These are phyloP conservation scores for Aureobasidium sp. DNA, from an alignment of 2,329 filamentous ascomycete genomes.

Conservation along the genomic window DNA sequence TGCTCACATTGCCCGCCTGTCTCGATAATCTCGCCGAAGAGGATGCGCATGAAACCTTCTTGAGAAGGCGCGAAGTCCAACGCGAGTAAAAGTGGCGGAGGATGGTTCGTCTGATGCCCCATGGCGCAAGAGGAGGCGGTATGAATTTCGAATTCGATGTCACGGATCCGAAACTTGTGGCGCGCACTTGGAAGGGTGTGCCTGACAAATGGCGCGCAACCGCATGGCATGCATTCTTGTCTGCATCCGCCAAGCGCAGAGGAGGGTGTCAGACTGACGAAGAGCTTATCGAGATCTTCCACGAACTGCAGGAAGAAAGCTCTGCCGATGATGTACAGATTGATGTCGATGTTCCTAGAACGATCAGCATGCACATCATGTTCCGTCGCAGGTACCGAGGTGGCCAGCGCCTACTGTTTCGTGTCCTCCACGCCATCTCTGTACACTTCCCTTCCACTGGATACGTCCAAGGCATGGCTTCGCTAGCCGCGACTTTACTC, in stretches of 20 bases:
- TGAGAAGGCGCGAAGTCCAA: constrained; percentile 50
- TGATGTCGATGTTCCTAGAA: constrained; percentile 90
- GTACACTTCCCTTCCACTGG: constrained; percentile 86
- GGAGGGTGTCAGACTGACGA: constrained; percentile 55
- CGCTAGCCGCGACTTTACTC: constrained; percentile 79
- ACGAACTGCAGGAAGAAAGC: constrained; percentile 60
- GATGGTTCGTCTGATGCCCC: constrained; percentile 47
- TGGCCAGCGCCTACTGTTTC: constrained; percentile 83
- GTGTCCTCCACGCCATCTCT: constrained; percentile 83
- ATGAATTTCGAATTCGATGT: constrained; percentile 73
- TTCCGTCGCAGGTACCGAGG: constrained; percentile 86
- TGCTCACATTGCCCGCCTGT: constrained; percentile 52
- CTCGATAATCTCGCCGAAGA: constrained; percentile 37
- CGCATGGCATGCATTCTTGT: constrained; percentile 91
- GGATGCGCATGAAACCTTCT: constrained; percentile 36
- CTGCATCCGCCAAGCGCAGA: constrained; percentile 61
- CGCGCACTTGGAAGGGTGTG: constrained; percentile 95
- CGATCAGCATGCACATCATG: constrained; percentile 95
- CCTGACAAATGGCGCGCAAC: constrained; percentile 89
- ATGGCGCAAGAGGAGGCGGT: constrained; percentile 43
- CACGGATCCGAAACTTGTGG: constrained; percentile 67
- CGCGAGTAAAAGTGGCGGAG: constrained; percentile 59
- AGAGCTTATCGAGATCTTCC: constrained; percentile 61
- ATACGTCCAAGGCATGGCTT: constrained; percentile 97
- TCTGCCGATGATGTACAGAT: constrained; percentile 94